Evolutionary conservation across 176 grass and related monocot species (phyloP).

Genomic region (Elymus sibiricus): DNA sequence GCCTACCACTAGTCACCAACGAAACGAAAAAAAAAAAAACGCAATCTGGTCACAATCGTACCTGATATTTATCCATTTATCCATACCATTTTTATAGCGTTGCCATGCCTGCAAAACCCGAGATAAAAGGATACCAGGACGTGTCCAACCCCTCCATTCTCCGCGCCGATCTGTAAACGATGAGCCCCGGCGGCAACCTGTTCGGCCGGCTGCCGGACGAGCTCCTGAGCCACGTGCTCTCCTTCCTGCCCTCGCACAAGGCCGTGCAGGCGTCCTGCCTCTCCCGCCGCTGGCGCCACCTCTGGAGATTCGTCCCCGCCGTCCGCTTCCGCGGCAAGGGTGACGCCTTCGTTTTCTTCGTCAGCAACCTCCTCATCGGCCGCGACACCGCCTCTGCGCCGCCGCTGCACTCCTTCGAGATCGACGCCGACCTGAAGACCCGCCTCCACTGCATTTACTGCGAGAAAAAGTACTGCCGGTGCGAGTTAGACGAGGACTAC

Average conservation of each 20-base stretch:
- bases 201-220: background rate
- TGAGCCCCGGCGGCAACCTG: too few species aligned
- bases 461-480: too few species aligned
- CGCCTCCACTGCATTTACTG: background rate
- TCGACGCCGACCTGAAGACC: background rate
- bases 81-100: background rate
- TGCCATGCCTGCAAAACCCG: background rate
- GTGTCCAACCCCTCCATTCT: too few species aligned
- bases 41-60: background rate
- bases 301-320: background rate
- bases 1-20: too few species aligned
- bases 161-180: too few species aligned
- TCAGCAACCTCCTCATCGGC: background rate
- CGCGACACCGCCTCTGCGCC: background rate
- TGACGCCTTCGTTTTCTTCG: background rate
- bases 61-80: background rate
- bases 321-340: background rate
- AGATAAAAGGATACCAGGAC: too few species aligned
- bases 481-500: background rate
- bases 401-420: background rate
- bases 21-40: background rate
- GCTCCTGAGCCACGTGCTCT: background rate
- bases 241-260: background rate
- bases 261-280: background rate
- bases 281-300: background rate